Evolutionary conservation across 176 grass and related monocot species (phyloP).

Genomic region (Oropetium thomaeum): DNA sequence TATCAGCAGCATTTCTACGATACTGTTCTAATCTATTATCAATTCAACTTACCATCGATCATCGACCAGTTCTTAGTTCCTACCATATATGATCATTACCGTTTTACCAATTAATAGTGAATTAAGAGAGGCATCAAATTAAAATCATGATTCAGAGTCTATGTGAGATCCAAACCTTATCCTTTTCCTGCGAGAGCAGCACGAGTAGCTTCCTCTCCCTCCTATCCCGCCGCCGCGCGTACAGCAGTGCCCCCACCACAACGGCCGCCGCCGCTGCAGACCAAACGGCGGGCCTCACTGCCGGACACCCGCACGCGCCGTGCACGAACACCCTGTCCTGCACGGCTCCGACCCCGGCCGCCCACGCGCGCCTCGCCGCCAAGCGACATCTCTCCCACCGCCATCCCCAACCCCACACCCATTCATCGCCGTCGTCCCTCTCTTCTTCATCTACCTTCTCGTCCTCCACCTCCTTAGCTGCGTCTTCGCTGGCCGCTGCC

Average conservation of each 20-base stretch:
- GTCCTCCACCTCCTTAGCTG: not conserved
- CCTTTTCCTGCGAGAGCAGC: constrained; percentile 64
- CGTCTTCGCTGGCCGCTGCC: not conserved
- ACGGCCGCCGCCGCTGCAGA: constrained; percentile 36
- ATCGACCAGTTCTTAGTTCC: too few relatives aligned
- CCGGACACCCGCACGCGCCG: constrained; percentile 32
- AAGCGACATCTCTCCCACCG: constrained; percentile 19
- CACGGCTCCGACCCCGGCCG: constrained; percentile 36
- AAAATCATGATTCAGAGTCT: not conserved
- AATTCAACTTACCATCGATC: not conserved
- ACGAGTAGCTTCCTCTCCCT: constrained; percentile 57
- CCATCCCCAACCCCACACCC: constrained; percentile 4
- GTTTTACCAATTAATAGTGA: not conserved
- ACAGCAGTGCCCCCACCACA: constrained; percentile 45
- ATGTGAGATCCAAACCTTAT: constrained; percentile 49
- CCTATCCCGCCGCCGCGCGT: constrained; percentile 61
- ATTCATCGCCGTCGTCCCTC: not conserved
- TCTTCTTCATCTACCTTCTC: not conserved
- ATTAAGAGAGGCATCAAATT: not conserved
- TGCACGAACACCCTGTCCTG: constrained; percentile 30
- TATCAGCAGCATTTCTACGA: not conserved
- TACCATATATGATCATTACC: not conserved
- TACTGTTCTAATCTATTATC: not conserved
- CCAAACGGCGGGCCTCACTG: constrained; percentile 49
- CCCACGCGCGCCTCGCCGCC: constrained; percentile 39